Conservation (phyloP, 2,329 filamentous ascomycete species). For the Claviceps lovelessii region DNA sequence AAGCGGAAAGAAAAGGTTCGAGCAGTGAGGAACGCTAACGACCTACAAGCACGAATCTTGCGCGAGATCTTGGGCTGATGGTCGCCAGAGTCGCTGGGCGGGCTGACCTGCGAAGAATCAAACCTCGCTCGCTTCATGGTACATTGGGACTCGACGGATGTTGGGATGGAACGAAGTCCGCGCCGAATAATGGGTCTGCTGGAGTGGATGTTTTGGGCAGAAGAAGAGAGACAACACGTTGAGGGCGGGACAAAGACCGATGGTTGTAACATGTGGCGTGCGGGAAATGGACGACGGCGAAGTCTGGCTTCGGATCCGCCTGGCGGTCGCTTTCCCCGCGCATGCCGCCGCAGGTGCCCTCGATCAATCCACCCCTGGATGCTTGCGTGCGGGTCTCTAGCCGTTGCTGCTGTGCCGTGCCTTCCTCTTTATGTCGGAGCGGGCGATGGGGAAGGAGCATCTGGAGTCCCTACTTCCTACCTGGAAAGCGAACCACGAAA, state of each 20-base stretch:
- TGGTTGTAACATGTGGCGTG: background rate
- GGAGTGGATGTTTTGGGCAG: background rate
- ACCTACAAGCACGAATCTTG: slow-evolving; percentile 20
- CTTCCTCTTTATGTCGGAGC: too few relatives aligned
- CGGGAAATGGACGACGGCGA: background rate
- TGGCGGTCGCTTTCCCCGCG: background rate
- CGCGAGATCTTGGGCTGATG: slow-evolving; percentile 18
- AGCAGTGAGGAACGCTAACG: background rate
- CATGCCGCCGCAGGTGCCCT: too few relatives aligned
- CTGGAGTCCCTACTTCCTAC: too few relatives aligned
- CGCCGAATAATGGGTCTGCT: slow-evolving; percentile 19
- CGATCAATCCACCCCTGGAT: too few relatives aligned
- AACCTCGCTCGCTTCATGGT: slow-evolving; percentile 12
- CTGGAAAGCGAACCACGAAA: too few relatives aligned
- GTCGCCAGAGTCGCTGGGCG: slow-evolving; percentile 3
- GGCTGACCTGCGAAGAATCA: slow-evolving; percentile 8
- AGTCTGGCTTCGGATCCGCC: background rate
- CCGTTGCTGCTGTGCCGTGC: too few relatives aligned
- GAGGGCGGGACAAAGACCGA: slow-evolving; percentile 7
- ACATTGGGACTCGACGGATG: background rate
- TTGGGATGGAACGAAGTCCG: slow-evolving; percentile 4
- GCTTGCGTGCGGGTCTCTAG: too few relatives aligned
- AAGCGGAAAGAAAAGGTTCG: background rate
- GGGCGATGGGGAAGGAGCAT: too few relatives aligned
- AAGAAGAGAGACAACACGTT: background rate